phyloP scores from a whole-genome alignment of 2,329 filamentous ascomycete genomes.

The Zelopaecilomyces penicillatus region DNA sequence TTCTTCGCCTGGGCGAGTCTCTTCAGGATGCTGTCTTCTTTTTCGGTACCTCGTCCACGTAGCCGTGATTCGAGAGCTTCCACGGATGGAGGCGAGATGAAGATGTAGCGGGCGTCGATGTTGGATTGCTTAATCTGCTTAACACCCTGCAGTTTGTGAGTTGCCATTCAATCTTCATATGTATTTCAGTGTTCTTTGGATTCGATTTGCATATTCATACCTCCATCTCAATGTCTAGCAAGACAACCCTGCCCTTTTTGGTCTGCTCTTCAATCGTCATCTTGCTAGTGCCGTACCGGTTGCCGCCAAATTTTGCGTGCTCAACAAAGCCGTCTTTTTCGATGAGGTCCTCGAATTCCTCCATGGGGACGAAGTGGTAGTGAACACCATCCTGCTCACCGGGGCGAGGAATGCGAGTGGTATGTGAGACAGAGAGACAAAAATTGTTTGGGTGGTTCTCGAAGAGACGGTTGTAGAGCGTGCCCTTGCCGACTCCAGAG shows the following conservation, averaged over 20 bases:
- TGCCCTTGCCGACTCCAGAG: slow-evolving; percentile 72
- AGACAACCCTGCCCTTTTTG: slow-evolving; percentile 62
- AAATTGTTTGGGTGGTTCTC: slow-evolving; percentile 42
- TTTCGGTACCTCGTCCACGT: slow-evolving; percentile 69
- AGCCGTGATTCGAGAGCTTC: slow-evolving; percentile 67
- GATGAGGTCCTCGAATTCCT: slow-evolving; percentile 60
- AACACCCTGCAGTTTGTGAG: slow-evolving; percentile 48
- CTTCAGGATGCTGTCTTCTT: slow-evolving; percentile 61
- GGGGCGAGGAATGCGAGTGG: slow-evolving; percentile 66
- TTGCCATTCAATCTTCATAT: neutral
- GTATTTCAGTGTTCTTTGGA: neutral
- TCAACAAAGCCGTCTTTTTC: slow-evolving; percentile 71
- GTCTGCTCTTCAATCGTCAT: slow-evolving; percentile 69
- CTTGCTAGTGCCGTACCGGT: slow-evolving; percentile 80
- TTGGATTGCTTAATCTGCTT: slow-evolving; percentile 80
- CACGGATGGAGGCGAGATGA: slow-evolving; percentile 71
- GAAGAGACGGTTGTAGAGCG: slow-evolving; percentile 66
- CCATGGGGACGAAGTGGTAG: slow-evolving; percentile 68
- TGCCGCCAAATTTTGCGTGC: slow-evolving; percentile 74
- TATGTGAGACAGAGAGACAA: slow-evolving; percentile 59
- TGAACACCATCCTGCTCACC: slow-evolving; percentile 70
- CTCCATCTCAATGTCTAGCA: slow-evolving; percentile 97
- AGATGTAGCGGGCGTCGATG: slow-evolving; percentile 71
- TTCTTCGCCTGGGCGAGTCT: slow-evolving; percentile 62
- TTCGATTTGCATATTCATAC: slow-evolving; percentile 30